Evolutionary conservation across 352 stramenopile genomes (phyloP).

Genomic region (Pythium volutum): DNA sequence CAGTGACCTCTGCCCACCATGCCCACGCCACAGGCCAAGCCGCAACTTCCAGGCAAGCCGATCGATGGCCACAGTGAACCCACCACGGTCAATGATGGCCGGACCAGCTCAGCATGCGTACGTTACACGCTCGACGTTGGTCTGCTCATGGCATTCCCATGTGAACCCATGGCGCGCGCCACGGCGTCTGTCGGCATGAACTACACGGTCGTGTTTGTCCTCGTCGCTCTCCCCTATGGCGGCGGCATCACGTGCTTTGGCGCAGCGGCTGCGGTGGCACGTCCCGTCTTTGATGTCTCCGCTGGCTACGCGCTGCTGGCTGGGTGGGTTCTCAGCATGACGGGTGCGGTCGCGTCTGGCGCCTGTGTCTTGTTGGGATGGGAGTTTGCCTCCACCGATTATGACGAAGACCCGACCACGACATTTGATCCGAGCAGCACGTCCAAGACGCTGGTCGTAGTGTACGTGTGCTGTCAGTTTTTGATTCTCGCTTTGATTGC

Average conservation of each 20-base stretch:
- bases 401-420: not conserved
- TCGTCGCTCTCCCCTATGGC: not conserved
- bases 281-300: not conserved
- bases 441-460: not conserved
- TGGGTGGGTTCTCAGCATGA: not conserved
- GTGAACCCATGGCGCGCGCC: conserved; percentile 1
- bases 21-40: too few species aligned
- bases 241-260: conserved; percentile 1
- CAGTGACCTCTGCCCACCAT: too few species aligned
- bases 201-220: not conserved
- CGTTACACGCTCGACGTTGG: not conserved
- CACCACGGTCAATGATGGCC: too few species aligned
- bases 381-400: not conserved
- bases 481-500: not conserved
- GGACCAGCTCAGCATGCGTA: not conserved
- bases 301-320: not conserved
- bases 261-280: not conserved
- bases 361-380: not conserved
- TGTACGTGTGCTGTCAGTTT: not conserved
- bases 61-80: too few species aligned
- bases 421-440: not conserved
- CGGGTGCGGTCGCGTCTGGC: not conserved
- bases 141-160: not conserved
- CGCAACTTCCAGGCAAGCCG: too few species aligned
- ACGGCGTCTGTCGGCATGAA: not conserved